Base-by-base conservation (phyloP, 2,329 filamentous ascomycete genomes). In the Xylaria sp. region DNA sequence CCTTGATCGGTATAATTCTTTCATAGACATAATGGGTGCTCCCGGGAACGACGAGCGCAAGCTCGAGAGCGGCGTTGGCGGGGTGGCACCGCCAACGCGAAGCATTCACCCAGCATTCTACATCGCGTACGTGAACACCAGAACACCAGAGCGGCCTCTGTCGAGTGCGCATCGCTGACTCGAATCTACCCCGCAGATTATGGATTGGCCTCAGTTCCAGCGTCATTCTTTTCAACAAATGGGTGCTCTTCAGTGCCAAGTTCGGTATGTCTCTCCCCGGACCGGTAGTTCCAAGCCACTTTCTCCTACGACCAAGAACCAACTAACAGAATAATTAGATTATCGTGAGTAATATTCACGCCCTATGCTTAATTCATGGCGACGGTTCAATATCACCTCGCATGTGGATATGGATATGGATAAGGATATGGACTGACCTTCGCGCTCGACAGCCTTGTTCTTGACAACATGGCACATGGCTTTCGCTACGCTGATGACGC, bases 171-270 rank as follows among this genome's bases (percentile, higher is more conserved):
- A 20, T 58, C 52, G 41, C 68, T 73, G 60, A 70, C 58, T 9
- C 23, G 34, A 37, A 8, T 37, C 34, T 37, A 4, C 56, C 5
- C 50, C 20, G 13, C 28, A 88, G 86, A 64, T 87, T 90, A 76
- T 97, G 94, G 94, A 97, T 97, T 75, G 86, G 93, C 74, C 87
- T 97, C 79, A 95, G 92, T 76, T 95, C 93, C 73, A 87, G 89
- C 77, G 94, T 95, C 73, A 97, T 97, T 80, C 84, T 97, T 72
- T 97, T 97, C 87, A 97, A 97, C 87, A 97, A 97, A 84, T 95
- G 92, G 88, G 90, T 97, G 64, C 87, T 97, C 68, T 89, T 93
- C 78, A 90, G 88, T 69, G 88, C 88, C 76, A 87, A 91, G 69
- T 95, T 95, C 81, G 87, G 91, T 93, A 84, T 85, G 91, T 85